Conservation (phyloP, 495 filamentous ascomycete genomes). For the Rhypophila decipiens region DNA sequence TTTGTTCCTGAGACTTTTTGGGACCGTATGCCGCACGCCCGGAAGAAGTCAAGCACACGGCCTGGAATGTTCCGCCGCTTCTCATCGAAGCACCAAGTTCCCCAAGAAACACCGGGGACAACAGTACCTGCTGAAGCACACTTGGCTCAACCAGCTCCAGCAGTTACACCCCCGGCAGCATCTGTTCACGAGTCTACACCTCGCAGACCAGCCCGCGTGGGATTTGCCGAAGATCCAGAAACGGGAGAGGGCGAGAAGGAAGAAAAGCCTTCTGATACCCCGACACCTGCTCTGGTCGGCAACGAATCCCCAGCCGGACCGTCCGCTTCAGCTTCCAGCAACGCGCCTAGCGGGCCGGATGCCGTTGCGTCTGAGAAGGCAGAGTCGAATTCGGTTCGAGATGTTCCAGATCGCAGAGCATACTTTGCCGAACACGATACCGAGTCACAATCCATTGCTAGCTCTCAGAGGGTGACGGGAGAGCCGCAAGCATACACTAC, state of each 20-base stretch:
- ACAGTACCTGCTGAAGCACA: not conserved
- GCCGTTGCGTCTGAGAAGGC: too few relatives aligned
- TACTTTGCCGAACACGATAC: conserved; percentile 24
- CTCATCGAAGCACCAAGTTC: conserved; percentile 25
- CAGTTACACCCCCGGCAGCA: not conserved
- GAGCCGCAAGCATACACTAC: conserved; percentile 49
- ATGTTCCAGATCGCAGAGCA: not conserved
- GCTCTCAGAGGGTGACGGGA: conserved; percentile 7
- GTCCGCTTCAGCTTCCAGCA: not conserved
- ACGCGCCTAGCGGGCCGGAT: not conserved
- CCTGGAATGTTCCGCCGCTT: conserved; percentile 34
- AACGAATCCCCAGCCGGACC: not conserved
- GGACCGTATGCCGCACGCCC: conserved; percentile 73
- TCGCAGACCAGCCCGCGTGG: not conserved
- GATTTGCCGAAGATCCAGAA: not conserved
- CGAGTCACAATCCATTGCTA: conserved; percentile 25
- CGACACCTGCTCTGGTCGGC: not conserved
- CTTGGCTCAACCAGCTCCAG: not conserved
- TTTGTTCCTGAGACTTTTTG: conserved; percentile 97
- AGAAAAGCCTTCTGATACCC: not conserved
- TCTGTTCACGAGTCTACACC: not conserved
- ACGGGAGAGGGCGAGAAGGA: not conserved
- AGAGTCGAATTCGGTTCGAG: not conserved
- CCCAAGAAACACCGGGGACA: not conserved
- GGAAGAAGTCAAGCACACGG: conserved; percentile 26